Base-by-base conservation (phyloP, 768 basidiomycete genomes). In the Myochromella boudieri region DNA sequence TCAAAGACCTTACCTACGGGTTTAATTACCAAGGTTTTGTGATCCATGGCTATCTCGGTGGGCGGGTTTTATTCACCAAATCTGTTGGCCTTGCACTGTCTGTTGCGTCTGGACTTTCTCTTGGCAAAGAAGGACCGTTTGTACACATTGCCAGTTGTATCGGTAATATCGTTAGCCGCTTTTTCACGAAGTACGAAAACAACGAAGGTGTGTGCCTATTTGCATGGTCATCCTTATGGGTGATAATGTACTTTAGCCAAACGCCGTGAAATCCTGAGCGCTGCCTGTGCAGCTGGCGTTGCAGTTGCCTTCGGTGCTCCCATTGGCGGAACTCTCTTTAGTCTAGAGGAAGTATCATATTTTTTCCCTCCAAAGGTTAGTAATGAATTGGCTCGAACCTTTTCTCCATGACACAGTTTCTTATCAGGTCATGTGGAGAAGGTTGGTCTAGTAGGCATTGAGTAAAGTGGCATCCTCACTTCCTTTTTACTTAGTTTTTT, bases 291-390 rank as follows among this genome's bases (percentile, higher is more conserved):
- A 5, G 97, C 97, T 18, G 97, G 97, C 22, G 97, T 99, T 9
- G 91, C 95, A 5, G 95, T 98, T 20, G 91, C 95, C 0, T 97
- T 98, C 60, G 95, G 95, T 37, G 95, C 95, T 0, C 97, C 97
- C 1, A 91, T 99, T 37, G 95, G 92, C 18, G 92, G 93, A 10
- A 92, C 91, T 1, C 63, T 95, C 42, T 95, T 95, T 65, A 91
- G 91, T 53, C 68, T 97, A 54, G 95, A 98, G 66, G 95, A 98
- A 64, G 94, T 95, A 5, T 91, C 88, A 3, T 95, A 95, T 63
- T 98, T 91, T 68, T 98, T 97, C 64, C 97, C 95, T 10, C 87
- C 95, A 0, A 97, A 97, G 74, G 88, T 84, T 47, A 20, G 55
- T 48, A 4, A 18, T 9, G 37, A 39, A 25, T 3, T 12, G 9